Percentiles rank a stretch among this genome's conserved stretches.
Conservation (phyloP, 805 yeast genomes). For the Ogataea thermomethanolica region DNA sequence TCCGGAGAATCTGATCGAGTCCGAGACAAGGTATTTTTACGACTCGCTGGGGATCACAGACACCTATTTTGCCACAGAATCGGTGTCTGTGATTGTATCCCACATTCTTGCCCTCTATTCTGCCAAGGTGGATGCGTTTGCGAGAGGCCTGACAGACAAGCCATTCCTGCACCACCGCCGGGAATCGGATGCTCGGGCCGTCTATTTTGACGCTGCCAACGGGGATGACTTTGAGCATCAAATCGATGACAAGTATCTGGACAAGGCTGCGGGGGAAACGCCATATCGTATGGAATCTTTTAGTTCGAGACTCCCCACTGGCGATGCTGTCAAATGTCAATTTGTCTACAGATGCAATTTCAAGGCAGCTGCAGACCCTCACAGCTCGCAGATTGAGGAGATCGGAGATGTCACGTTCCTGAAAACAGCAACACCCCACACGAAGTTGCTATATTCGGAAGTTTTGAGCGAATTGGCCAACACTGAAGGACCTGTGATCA, state of each 20-base stretch:
- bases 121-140: slow-evolving; percentile 86
- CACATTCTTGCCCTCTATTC: slow-evolving; percentile 88
- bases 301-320: slow-evolving; percentile 57
- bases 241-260: slow-evolving; percentile 81
- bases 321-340: slow-evolving; percentile 54
- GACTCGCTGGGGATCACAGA: slow-evolving; percentile 85
- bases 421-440: slow-evolving; percentile 73
- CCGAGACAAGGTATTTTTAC: slow-evolving; percentile 89
- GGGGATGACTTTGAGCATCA: slow-evolving; percentile 57
- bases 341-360: slow-evolving; percentile 79
- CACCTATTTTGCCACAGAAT: slow-evolving; percentile 83
- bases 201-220: slow-evolving; percentile 72
- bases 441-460: slow-evolving; percentile 71
- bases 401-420: slow-evolving; percentile 79
- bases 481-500: slow-evolving; percentile 90
- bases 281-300: slow-evolving; percentile 76
- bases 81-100: slow-evolving; percentile 73
- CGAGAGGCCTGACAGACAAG: slow-evolving; percentile 47
- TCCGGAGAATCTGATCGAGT: slow-evolving; percentile 81
- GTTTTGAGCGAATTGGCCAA: slow-evolving; percentile 64
- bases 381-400: slow-evolving; percentile 48
- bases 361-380: slow-evolving; percentile 25
- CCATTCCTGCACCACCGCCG: slow-evolving; percentile 75
- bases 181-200: slow-evolving; percentile 82
- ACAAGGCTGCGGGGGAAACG: slow-evolving; percentile 37